These are phyloP conservation scores for Venturia oleaginea DNA, from an alignment of 2,329 filamentous ascomycete species.

Conservation along the genomic window DNA sequence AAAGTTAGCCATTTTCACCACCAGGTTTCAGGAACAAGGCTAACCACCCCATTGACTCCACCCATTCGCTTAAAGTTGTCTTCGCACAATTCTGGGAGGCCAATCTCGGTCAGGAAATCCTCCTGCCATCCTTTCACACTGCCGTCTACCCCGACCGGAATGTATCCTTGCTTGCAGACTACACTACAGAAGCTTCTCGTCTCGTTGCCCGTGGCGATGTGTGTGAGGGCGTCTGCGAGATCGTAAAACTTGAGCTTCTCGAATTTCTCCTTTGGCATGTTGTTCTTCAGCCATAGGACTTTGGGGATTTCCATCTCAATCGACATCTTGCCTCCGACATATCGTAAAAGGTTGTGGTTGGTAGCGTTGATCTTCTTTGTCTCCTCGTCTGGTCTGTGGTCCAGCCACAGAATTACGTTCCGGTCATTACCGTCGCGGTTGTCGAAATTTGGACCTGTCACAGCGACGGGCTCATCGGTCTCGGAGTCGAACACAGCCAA, in stretches of 20 bases:
- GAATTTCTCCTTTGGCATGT: conserved; percentile 90
- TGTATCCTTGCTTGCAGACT: conserved; percentile 94
- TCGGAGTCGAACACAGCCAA: conserved; percentile 83
- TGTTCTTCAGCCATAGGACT: conserved; percentile 94
- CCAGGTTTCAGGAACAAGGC: conserved; percentile 32
- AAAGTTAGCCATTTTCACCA: conserved; percentile 24
- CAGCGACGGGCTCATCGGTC: conserved; percentile 81
- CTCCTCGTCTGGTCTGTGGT: conserved; percentile 85
- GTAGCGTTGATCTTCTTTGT: conserved; percentile 90
- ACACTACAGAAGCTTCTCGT: conserved; percentile 90
- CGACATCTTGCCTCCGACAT: conserved; percentile 96
- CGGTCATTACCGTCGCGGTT: conserved; percentile 69
- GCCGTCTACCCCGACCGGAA: conserved; percentile 93
- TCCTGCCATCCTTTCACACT: conserved; percentile 98
- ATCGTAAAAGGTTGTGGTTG: conserved; percentile 82
- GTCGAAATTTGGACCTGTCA: conserved; percentile 80
- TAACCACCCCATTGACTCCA: conserved; percentile 89
- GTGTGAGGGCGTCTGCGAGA: conserved; percentile 82
- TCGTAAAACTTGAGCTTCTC: conserved; percentile 96
- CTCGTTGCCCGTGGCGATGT: conserved; percentile 87
- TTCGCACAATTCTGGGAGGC: conserved; percentile 71
- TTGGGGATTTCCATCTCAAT: conserved; percentile 99
- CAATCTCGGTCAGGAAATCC: conserved; percentile 81
- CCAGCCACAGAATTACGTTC: conserved; percentile 95
- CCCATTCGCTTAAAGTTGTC: conserved; percentile 91